A percentile compares a stretch with the other conserved stretches of the same genome.
These are phyloP conservation scores for Trichoderma gracile DNA, from an alignment of 2,329 filamentous ascomycete species.

Conservation along the genomic window DNA sequence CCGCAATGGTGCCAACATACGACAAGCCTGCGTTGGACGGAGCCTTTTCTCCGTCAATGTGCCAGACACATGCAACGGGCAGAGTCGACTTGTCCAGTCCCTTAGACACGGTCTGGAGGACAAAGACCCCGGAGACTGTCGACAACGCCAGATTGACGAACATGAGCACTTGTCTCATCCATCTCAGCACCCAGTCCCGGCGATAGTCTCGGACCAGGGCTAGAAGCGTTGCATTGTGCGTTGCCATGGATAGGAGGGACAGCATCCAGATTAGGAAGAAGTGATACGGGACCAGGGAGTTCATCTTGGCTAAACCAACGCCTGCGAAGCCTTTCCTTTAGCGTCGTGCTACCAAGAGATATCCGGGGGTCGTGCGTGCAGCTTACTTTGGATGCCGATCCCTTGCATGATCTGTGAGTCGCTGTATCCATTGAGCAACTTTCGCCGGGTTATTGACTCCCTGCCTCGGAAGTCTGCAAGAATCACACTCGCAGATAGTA, in stretches of 20 bases:
- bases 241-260: conserved; percentile 63
- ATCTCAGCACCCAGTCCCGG: conserved; percentile 65
- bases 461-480: conserved; percentile 53
- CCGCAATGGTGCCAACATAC: conserved; percentile 60
- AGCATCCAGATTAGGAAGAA: conserved; percentile 73
- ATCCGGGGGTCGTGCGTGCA: conserved; percentile 12
- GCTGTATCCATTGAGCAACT: conserved; percentile 64
- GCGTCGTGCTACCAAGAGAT: conserved; percentile 18
- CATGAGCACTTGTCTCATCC: conserved; percentile 67
- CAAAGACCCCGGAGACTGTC: conserved; percentile 56
- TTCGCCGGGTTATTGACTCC: conserved; percentile 58
- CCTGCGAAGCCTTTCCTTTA: conserved; percentile 27
- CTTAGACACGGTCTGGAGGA: conserved; percentile 56
- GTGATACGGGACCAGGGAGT: conserved; percentile 63
- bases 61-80: conserved; percentile 64
- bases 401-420: conserved; percentile 70
- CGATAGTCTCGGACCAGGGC: conserved; percentile 66
- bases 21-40: conserved; percentile 47
- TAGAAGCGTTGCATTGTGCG: conserved; percentile 65
- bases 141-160: conserved; percentile 63
- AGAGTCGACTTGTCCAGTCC: conserved; percentile 54
- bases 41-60: conserved; percentile 40
- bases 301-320: conserved; percentile 61
- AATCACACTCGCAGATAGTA: conserved; percentile 58
- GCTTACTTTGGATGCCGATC: conserved; percentile 62